Evolutionary conservation across 345 rosid species (phyloP), one percentile per base, ranked within the genome.

Genomic region (Gossypium raimondii): DNA sequence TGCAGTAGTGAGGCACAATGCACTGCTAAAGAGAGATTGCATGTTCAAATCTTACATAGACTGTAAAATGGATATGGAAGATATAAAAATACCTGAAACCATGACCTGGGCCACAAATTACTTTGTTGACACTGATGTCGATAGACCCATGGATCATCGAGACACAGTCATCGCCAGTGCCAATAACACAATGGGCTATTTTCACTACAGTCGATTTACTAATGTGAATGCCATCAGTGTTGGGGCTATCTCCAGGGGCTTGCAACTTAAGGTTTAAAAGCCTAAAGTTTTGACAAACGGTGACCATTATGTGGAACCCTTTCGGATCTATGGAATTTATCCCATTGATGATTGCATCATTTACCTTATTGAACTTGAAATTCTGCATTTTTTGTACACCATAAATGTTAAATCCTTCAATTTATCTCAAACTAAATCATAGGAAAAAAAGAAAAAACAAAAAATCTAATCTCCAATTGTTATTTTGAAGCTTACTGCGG

Each of bases 161-260:
- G 10, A 90, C 72, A 34, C 94, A 87, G 53, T 90, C 94, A 44
- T 90, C 94, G 0, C 94, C 94, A 0, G 92, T 90, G 16, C 68
- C 74, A 22, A 90, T 85, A 0, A 12, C 3, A 13, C 80, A 80
- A 4, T 64, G 77, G 11, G 82, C 34, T 55, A 90, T 77, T 60
- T 84, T 85, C 12, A 90, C 84, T 0, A 24, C 25, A 64, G 68
- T 74, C 60, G 94, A 88, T 53, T 80, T 83, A 77, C 92, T 88
- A 59, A 90, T 84, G 56, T 88, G 94, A 64, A 90, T 75, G 16
- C 94, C 94, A 20, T 90, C 94, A 0, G 94, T 90, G 66, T 90
- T 90, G n/a, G 94, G 90, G 80, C 94, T 90, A 0, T 72, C 66
- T 2, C 0, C 83, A 0, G 94, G 92, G 14, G 94, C 92, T 0